Percentiles rank a stretch among this genome's conserved stretches.
Evolutionary conservation across 1,284 basidiomycete genomes (phyloP).

Genomic region (Sanghuangporus weigelae): DNA sequence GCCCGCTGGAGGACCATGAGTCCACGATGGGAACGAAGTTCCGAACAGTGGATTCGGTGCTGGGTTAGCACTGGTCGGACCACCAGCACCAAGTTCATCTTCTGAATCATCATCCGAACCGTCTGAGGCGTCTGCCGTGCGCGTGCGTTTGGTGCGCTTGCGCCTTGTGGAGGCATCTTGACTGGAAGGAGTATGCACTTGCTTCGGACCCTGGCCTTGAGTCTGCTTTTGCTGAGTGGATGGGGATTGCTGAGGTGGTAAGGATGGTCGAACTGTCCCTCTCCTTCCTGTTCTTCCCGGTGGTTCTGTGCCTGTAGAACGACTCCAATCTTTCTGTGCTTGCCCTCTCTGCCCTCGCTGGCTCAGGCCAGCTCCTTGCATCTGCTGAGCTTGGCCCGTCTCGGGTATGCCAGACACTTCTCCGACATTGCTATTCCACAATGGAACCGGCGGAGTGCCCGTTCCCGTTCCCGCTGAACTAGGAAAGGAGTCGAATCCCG

Average conservation of each 20-base stretch:
- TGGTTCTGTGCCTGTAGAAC: not conserved
- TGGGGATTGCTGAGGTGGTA: not conserved
- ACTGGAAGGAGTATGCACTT: not conserved
- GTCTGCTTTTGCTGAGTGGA: not conserved
- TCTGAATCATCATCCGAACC: not conserved
- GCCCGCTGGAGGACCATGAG: not conserved
- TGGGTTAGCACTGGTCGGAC: not conserved
- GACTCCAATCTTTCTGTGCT: not conserved
- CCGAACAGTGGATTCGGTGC: not conserved
- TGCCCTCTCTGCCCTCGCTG: not conserved
- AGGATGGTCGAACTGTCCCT: not conserved
- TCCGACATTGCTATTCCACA: not conserved
- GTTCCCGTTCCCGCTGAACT: constrained; percentile 3
- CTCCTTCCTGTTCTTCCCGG: not conserved
- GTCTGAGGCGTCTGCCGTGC: not conserved
- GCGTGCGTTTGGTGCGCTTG: not conserved
- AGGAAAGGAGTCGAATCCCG: not conserved
- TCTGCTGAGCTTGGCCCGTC: not conserved
- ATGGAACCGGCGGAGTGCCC: not conserved
- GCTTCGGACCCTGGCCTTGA: not conserved
- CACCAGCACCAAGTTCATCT: not conserved
- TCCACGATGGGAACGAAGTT: not conserved
- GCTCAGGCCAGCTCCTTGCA: not conserved
- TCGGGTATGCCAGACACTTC: not conserved
- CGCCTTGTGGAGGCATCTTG: not conserved